These are phyloP conservation scores for Colletotrichum sp. DNA, from an alignment of 2,329 filamentous ascomycete genomes.

Conservation along the genomic window DNA sequence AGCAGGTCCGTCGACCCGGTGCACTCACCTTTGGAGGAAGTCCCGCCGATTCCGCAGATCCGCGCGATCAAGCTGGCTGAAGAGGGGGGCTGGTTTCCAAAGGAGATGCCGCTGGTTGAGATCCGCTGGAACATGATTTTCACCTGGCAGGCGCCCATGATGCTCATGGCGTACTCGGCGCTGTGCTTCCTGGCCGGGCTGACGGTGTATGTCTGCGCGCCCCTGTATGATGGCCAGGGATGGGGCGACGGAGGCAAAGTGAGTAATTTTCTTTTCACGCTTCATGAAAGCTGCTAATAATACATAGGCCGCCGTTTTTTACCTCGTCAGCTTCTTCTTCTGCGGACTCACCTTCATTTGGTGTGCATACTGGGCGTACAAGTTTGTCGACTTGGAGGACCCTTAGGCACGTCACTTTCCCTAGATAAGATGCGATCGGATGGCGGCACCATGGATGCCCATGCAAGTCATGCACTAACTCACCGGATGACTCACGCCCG, in stretches of 20 bases:
- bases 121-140: slow-evolving; percentile 34
- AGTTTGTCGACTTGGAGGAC: slow-evolving; percentile 25
- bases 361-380: slow-evolving; percentile 33
- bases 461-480: background rate
- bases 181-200: slow-evolving; percentile 26
- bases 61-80: slow-evolving; percentile 10
- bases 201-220: slow-evolving; percentile 27
- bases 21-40: slow-evolving; percentile 10
- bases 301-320: slow-evolving; percentile 23
- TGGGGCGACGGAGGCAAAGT: slow-evolving; percentile 24
- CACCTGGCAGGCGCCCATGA: slow-evolving; percentile 33
- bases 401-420: background rate
- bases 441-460: background rate
- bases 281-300: background rate
- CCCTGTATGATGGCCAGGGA: slow-evolving; percentile 23
- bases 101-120: slow-evolving; percentile 15
- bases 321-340: slow-evolving; percentile 22
- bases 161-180: slow-evolving; percentile 30
- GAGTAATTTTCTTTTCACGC: background rate
- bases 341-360: slow-evolving; percentile 24
- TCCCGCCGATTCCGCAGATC: slow-evolving; percentile 18
- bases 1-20: slow-evolving; percentile 4
- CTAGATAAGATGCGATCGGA: background rate
- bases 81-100: slow-evolving; percentile 17
- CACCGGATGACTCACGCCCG: slow-evolving; percentile 18